Percentiles rank a stretch among this genome's conserved stretches.
Conservation (phyloP, 2,329 filamentous ascomycete genomes). For the Teratosphaeria nubilosa region DNA sequence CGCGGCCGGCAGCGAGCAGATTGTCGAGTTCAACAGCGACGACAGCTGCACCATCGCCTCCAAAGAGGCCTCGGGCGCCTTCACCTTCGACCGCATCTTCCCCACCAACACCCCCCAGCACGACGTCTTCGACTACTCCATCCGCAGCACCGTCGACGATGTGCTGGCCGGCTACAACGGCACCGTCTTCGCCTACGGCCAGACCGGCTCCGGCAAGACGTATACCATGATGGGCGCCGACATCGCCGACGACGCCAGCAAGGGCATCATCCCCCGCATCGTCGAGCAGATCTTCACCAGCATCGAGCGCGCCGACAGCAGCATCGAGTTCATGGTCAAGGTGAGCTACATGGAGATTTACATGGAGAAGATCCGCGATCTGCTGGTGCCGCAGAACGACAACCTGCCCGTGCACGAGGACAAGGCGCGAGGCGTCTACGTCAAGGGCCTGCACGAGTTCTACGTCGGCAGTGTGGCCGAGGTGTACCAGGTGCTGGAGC, state of each 20-base stretch:
- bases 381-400: conserved; percentile 85
- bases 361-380: conserved; percentile 95
- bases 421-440: conserved; percentile 90
- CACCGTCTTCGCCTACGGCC: conserved; percentile 95
- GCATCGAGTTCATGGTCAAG: conserved; percentile 96
- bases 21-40: conserved; percentile 78
- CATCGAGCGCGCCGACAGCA: conserved; percentile 81
- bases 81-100: conserved; percentile 97
- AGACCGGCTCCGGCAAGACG: conserved; percentile 96
- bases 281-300: conserved; percentile 95
- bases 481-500: conserved; percentile 92
- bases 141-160: conserved; percentile 89
- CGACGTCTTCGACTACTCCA: conserved; percentile 97
- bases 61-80: conserved; percentile 65
- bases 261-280: conserved; percentile 93
- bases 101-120: conserved; percentile 82
- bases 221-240: conserved; percentile 98
- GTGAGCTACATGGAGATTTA: conserved; percentile 99
- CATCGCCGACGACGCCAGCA: conserved; percentile 78
- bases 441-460: conserved; percentile 87
- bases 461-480: conserved; percentile 94
- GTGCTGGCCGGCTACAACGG: conserved; percentile 99
- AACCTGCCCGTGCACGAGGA: conserved; percentile 97
- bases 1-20: conserved; percentile 78
- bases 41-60: conserved; percentile 88